Conservation (phyloP, 2,329 filamentous ascomycete species). For the Cladosporium colombiae region DNA sequence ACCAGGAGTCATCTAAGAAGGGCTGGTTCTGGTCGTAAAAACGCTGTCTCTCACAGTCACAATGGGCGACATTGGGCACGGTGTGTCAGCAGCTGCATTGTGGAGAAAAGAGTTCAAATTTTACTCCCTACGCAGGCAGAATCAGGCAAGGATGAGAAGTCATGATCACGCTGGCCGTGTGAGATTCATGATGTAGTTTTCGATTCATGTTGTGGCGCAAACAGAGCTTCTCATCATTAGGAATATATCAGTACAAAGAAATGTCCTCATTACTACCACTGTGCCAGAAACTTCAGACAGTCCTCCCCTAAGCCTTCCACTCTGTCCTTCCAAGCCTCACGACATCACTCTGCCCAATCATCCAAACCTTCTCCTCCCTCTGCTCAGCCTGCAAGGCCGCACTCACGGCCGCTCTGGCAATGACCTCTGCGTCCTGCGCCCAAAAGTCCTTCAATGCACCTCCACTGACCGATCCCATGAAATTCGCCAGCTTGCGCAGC, state of each 20-base stretch:
- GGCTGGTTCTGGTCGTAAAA: conserved; percentile 41
- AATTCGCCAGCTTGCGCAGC: conserved; percentile 56
- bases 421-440: conserved; percentile 73
- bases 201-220: not conserved
- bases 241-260: not conserved
- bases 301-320: conserved; percentile 32
- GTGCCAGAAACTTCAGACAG: not conserved
- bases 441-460: conserved; percentile 61
- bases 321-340: conserved; percentile 64
- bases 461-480: conserved; percentile 56
- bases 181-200: not conserved
- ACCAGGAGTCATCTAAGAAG: conserved; percentile 18
- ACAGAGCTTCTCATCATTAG: not conserved
- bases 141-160: not conserved
- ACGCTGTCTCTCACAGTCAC: not conserved
- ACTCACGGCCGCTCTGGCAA: conserved; percentile 66
- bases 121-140: not conserved
- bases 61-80: not conserved
- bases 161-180: not conserved
- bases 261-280: not conserved
- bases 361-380: conserved; percentile 62
- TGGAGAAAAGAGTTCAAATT: not conserved
- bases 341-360: conserved; percentile 63
- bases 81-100: not conserved
- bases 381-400: conserved; percentile 56